Evolutionary conservation across 2,329 filamentous ascomycete species (phyloP), one percentile per base, ranked within the genome.

Genomic region (Scedosporium aurantiacum): DNA sequence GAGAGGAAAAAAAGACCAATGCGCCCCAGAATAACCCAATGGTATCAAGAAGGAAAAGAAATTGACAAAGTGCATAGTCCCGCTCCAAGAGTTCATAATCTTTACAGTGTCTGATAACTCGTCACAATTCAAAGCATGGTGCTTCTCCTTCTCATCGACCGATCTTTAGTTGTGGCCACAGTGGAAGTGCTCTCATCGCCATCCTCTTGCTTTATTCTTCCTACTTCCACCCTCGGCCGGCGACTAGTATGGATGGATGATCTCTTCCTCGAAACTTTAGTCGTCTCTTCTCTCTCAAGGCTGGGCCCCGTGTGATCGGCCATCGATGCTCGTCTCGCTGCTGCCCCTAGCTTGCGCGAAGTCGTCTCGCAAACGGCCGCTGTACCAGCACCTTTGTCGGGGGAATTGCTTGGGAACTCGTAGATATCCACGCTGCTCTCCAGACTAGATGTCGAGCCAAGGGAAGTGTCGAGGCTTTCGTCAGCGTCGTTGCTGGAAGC

Each of bases 111-210:
- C 43, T 21, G n/a, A 47, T 10, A 47, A 47, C 43, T 47, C 8
- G 14, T 47, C 43, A 47, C 43, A 47, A 47, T 23, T 80, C 74
- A 83, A 70, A 84, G 70, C 81, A 85, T 83, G 79, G 83, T 84
- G 68, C 81, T 84, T 66, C 81, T 75, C 65, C 82, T 74, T 67
- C 82, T 74, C 62, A 76, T 75, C 40, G 68, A 74, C 61, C 27
- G 59, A 45, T 25, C 65, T 64, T 41, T 59, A 50, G 21, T 52
- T 43, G 18, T 61, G 58, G 10, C 57, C 32, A 52, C 52, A 14
- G 25, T 58, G 4, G 62, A 62, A 5, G 61, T 45, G n/a, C 54
- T 60, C 21, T 66, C 64, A 5, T 62, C 64, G 58, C 71, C 74
- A 54, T 73, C 72, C 18, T 73, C 73, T 23, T 71, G 68, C 4